Evolutionary conservation across 805 yeast species (phyloP).

Genomic region (Ogataea ramenticola): DNA sequence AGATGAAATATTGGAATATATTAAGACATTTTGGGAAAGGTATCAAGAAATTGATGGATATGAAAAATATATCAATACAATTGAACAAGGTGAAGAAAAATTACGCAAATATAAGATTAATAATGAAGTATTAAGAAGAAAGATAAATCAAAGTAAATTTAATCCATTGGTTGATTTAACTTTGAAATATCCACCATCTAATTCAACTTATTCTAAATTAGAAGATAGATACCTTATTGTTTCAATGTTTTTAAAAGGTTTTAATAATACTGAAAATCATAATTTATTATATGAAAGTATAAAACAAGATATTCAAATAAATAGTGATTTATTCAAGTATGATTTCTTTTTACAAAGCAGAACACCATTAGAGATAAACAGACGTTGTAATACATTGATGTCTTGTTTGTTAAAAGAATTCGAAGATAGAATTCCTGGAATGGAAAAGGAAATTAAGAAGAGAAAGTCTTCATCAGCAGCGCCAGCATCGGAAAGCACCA

Average conservation of each 20-base stretch:
- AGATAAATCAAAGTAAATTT: slow-evolving; percentile 52
- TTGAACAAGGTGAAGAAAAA: slow-evolving; percentile 86
- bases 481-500: too few species aligned
- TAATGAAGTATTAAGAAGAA: slow-evolving; percentile 71
- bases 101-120: slow-evolving; percentile 58
- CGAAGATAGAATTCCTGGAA: slow-evolving; percentile 22
- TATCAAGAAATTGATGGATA: slow-evolving; percentile 79
- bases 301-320: slow-evolving; percentile 27
- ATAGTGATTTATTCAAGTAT: slow-evolving; percentile 69
- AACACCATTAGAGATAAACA: slow-evolving; percentile 65
- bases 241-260: slow-evolving; percentile 72
- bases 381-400: slow-evolving; percentile 77
- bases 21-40: slow-evolving; percentile 74
- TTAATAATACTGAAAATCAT: slow-evolving; percentile 56
- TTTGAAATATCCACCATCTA: slow-evolving; percentile 59
- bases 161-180: slow-evolving; percentile 77
- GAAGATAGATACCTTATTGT: slow-evolving; percentile 86
- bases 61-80: slow-evolving; percentile 73
- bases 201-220: slow-evolving; percentile 44
- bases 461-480: background rate
- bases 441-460: background rate
- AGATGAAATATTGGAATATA: slow-evolving; percentile 75
- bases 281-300: slow-evolving; percentile 62
- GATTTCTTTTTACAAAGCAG: slow-evolving; percentile 85
- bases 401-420: slow-evolving; percentile 69